Evolutionary conservation across 2,329 filamentous ascomycete species (phyloP).

Genomic region (Apiospora marii): DNA sequence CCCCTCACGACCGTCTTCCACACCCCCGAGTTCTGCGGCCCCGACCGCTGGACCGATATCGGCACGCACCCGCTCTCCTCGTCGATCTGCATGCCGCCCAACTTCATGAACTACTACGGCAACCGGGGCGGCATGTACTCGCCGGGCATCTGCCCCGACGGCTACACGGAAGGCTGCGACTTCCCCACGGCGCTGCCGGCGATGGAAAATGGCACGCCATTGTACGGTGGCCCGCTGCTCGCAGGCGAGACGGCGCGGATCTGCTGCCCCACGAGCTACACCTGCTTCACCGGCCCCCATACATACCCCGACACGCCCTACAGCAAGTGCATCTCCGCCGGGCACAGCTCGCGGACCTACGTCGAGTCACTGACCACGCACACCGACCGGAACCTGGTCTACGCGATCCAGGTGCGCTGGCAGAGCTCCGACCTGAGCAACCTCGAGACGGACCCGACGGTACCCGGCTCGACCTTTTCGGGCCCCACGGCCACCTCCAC

Average conservation of each 20-base stretch:
- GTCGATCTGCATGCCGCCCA: constrained; percentile 17
- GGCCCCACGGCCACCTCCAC: not conserved
- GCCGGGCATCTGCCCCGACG: constrained; percentile 6
- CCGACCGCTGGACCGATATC: not conserved
- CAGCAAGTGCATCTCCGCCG: constrained; percentile 4
- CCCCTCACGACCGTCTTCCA: constrained; percentile 20
- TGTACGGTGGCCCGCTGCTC: not conserved
- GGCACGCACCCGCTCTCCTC: not conserved
- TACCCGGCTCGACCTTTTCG: constrained; percentile 21
- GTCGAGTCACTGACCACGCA: not conserved
- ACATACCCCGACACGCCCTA: not conserved
- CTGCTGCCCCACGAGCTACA: constrained; percentile 16
- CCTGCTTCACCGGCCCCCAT: not conserved
- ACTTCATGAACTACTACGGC: constrained; percentile 5
- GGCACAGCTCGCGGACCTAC: not conserved
- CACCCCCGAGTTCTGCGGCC: constrained; percentile 8
- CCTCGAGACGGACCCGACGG: constrained; percentile 20
- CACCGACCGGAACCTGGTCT: constrained; percentile 24
- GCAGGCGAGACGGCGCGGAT: constrained; percentile 13
- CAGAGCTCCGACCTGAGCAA: constrained; percentile 21
- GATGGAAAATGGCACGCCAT: not conserved
- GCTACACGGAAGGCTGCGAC: constrained; percentile 1
- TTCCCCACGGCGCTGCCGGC: not conserved
- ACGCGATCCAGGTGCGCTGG: constrained; percentile 21
- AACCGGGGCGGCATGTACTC: constrained; percentile 18